phyloP scores from a whole-genome alignment of 768 basidiomycete species.

The Rhodotorula toruloides region DNA sequence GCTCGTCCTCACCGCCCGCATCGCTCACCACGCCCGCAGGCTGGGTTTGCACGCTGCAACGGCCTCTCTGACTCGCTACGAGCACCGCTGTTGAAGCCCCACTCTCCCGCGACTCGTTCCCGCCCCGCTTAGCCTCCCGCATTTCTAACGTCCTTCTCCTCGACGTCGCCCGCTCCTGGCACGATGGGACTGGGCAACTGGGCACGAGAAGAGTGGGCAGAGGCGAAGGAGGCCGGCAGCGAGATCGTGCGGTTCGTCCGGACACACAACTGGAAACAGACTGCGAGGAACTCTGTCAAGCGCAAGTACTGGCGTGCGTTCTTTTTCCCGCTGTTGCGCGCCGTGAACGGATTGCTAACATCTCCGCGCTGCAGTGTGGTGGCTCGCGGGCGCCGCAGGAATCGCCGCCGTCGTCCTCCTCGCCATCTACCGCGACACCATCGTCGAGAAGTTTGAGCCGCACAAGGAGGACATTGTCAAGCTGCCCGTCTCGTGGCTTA shows the following conservation, averaged over 20 bases:
- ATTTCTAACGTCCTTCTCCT: too few relatives aligned
- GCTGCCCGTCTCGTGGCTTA: constrained; percentile 25
- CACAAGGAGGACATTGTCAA: constrained; percentile 29
- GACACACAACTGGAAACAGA: constrained; percentile 23
- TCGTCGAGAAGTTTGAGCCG: constrained; percentile 28
- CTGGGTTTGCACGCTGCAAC: too few relatives aligned
- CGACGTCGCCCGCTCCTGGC: too few relatives aligned
- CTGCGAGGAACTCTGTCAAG: background rate
- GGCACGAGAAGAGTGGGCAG: constrained; percentile 15
- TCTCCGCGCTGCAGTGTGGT: constrained; percentile 22
- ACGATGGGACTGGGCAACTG: constrained; percentile 14
- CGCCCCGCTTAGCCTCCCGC: background rate
- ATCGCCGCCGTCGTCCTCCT: constrained; percentile 12
- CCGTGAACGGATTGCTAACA: too few relatives aligned
- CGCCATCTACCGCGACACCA: constrained; percentile 28
- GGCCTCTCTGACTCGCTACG: too few relatives aligned
- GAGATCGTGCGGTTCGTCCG: constrained; percentile 17
- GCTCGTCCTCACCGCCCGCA: too few relatives aligned
- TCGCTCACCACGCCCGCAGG: too few relatives aligned
- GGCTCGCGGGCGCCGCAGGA: constrained; percentile 11
- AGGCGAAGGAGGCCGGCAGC: constrained; percentile 16
- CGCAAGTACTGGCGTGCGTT: constrained; percentile 30
- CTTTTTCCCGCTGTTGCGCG: too few relatives aligned
- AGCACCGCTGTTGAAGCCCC: too few relatives aligned
- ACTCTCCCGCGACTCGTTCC: background rate